phyloP scores from a whole-genome alignment of 164 flowering plant species.

The Vitis rupestris region DNA sequence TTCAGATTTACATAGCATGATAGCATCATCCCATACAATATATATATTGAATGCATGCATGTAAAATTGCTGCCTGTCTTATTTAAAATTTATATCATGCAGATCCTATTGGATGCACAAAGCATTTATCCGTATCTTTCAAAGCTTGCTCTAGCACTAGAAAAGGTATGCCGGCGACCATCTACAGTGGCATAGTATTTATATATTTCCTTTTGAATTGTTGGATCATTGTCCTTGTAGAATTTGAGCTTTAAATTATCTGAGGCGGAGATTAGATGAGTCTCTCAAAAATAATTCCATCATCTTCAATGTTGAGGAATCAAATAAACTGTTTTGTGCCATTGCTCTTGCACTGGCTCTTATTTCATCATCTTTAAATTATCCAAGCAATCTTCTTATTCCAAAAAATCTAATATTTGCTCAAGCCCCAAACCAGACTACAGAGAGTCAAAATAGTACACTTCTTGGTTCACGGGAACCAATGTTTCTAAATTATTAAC shows the following conservation, averaged over 20 bases:
- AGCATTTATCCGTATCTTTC: slow-evolving; percentile 76
- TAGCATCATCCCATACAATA: no score
- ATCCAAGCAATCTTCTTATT: background rate
- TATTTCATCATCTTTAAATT: background rate
- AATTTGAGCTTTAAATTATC: background rate
- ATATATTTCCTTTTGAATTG: background rate
- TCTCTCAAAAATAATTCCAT: background rate
- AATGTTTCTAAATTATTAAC: no score
- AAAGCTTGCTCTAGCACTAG: slow-evolving; percentile 88
- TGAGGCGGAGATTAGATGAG: background rate
- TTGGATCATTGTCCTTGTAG: background rate
- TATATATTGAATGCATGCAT: background rate
- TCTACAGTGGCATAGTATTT: background rate
- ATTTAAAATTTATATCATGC: slow-evolving; percentile 20
- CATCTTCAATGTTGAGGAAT: background rate
- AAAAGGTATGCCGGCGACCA: slow-evolving; percentile 55
- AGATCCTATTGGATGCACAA: slow-evolving; percentile 68
- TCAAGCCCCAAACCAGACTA: background rate
- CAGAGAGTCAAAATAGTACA: no score
- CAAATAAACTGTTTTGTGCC: background rate
- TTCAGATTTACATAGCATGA: no score
- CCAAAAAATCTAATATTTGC: background rate
- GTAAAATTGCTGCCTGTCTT: slow-evolving; percentile 4
- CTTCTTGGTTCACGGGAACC: no score
- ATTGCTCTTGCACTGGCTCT: background rate